phyloP scores from a whole-genome alignment of 78 protist species.

The Isochrysis galbana region DNA sequence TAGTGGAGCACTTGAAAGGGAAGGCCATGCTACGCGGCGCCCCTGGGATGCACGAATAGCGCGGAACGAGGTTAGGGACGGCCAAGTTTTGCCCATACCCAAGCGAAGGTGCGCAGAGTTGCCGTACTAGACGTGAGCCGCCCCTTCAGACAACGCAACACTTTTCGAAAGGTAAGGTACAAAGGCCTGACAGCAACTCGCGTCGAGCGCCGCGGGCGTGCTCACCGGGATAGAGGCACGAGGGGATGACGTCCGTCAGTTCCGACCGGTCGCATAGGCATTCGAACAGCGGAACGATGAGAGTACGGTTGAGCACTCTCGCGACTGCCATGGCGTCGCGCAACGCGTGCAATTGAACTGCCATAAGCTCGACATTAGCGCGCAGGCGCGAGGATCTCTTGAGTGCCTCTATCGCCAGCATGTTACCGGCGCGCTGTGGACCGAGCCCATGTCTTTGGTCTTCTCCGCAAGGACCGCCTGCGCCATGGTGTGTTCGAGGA shows the following conservation, averaged over 20 bases:
- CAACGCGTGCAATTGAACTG: slow-evolving; percentile 1
- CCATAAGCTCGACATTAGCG: background rate
- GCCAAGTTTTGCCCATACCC: background rate
- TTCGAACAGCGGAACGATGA: background rate
- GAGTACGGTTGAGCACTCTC: slow-evolving; percentile 20
- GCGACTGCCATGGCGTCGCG: slow-evolving; percentile 6
- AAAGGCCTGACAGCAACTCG: too few relatives aligned
- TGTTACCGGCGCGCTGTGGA: background rate
- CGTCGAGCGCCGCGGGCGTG: too few relatives aligned
- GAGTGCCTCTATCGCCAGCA: background rate
- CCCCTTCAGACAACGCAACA: too few relatives aligned
- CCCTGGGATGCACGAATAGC: background rate
- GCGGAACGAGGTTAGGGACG: background rate
- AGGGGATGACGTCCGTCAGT: background rate
- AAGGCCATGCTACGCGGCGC: background rate
- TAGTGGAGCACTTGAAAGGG: background rate
- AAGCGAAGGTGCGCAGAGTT: too few relatives aligned
- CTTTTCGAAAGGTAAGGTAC: too few relatives aligned
- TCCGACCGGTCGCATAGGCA: background rate
- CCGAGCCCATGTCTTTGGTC: background rate
- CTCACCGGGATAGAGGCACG: background rate
- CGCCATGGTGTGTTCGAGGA: too few relatives aligned
- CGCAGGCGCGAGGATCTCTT: background rate
- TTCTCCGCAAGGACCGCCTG: too few relatives aligned
- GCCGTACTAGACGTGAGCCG: too few relatives aligned